These are phyloP conservation scores for Malus fusca DNA, from an alignment of 306 rosid genomes.

Conservation along the genomic window DNA sequence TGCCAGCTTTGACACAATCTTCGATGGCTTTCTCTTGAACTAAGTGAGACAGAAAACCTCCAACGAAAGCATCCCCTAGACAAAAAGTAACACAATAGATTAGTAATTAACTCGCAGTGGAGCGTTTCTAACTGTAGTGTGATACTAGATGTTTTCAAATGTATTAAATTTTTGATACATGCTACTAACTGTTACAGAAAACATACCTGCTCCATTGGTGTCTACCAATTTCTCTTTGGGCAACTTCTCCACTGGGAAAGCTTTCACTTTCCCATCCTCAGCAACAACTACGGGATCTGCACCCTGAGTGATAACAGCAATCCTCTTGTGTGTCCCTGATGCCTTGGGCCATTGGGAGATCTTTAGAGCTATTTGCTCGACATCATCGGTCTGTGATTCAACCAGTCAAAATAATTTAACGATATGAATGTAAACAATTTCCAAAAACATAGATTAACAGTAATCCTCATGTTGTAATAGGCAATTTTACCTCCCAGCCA, in stretches of 20 bases:
- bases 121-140: not conserved
- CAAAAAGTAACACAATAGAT: not conserved
- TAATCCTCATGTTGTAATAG: not conserved
- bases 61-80: conserved; percentile 91
- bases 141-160: not conserved
- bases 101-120: not conserved
- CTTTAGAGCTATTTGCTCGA: conserved; percentile 83
- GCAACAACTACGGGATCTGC: conserved; percentile 90
- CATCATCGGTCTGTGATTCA: conserved; percentile 56
- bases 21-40: conserved; percentile 65
- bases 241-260: conserved; percentile 58
- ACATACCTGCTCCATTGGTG: conserved; percentile 90
- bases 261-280: conserved; percentile 73
- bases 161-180: not conserved
- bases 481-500: conserved; percentile 73
- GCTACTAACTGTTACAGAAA: not conserved
- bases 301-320: conserved; percentile 88
- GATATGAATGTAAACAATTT: not conserved
- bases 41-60: conserved; percentile 84
- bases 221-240: conserved; percentile 91
- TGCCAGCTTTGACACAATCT: conserved; percentile 80
- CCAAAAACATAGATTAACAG: no score
- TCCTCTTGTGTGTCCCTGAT: conserved; percentile 79
- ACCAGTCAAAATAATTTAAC: not conserved
- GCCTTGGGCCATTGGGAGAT: conserved; percentile 85